Evolutionary conservation across 352 stramenopile genomes (phyloP).

Genomic region (Phytophthora multivora): DNA sequence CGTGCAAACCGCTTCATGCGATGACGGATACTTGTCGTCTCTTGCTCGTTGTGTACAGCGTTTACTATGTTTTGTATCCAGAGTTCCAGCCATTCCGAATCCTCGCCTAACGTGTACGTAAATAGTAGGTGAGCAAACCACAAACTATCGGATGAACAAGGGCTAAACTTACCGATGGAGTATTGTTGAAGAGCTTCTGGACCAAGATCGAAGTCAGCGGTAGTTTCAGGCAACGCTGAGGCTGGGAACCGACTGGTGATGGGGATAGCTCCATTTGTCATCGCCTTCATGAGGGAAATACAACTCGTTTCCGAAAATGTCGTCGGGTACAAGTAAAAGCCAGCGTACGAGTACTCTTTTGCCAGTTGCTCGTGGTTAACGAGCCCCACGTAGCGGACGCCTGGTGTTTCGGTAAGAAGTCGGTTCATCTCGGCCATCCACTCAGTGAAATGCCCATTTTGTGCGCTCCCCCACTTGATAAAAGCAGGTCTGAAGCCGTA

Average conservation of each 20-base stretch:
- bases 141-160: neutral
- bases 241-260: conserved; percentile 79
- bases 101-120: conserved; percentile 15
- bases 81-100: conserved; percentile 49
- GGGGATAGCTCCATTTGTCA: conserved; percentile 88
- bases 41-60: conserved; percentile 37
- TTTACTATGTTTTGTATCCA: conserved; percentile 61
- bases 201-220: conserved; percentile 73
- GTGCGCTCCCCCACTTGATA: conserved; percentile 52
- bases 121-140: neutral
- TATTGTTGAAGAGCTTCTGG: conserved; percentile 36
- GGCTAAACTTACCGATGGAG: conserved; percentile 23
- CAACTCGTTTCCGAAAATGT: conserved; percentile 91
- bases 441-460: conserved; percentile 51
- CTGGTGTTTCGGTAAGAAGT: conserved; percentile 35
- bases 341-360: conserved; percentile 63
- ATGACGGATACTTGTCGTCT: conserved; percentile 33
- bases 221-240: conserved; percentile 77
- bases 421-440: conserved; percentile 68
- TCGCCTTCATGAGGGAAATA: conserved; percentile 93
- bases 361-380: conserved; percentile 81
- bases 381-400: conserved; percentile 79
- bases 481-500: conserved; percentile 90
- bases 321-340: conserved; percentile 93
- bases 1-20: conserved; percentile 70